phyloP scores from a whole-genome alignment of 768 basidiomycete species.

The Agrocybe pediades region DNA sequence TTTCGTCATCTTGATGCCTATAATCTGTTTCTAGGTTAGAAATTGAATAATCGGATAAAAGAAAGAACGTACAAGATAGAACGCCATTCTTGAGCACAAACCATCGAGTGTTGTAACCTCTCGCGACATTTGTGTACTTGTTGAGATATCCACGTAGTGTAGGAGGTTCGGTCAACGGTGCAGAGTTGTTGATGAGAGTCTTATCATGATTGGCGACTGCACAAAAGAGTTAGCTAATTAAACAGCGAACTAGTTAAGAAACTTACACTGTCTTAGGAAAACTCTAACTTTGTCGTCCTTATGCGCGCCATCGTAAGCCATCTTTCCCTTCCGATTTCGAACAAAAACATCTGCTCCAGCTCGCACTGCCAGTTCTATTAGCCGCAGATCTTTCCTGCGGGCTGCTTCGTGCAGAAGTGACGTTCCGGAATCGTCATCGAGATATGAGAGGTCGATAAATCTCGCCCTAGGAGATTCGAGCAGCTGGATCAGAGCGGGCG shows the following conservation, averaged over 20 bases:
- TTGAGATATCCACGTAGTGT: constrained; percentile 77
- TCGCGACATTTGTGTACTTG: constrained; percentile 92
- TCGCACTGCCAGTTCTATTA: constrained; percentile 83
- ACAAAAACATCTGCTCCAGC: constrained; percentile 91
- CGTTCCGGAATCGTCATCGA: constrained; percentile 77
- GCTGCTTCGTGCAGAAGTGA: constrained; percentile 89
- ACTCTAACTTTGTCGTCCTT: constrained; percentile 83
- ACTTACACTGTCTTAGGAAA: constrained; percentile 83
- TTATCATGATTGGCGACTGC: constrained; percentile 82
- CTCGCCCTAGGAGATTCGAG: constrained; percentile 69
- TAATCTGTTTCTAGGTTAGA: constrained; percentile 55
- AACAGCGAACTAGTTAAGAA: not conserved
- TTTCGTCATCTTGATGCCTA: constrained; percentile 89
- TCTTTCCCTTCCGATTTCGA: constrained; percentile 72
- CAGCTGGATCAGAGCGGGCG: constrained; percentile 50
- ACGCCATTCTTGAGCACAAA: constrained; percentile 87
- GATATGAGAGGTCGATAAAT: constrained; percentile 75
- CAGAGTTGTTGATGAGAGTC: constrained; percentile 55
- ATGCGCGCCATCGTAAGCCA: constrained; percentile 65
- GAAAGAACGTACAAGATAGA: constrained; percentile 67
- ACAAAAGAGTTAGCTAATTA: not conserved
- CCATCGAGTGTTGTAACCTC: constrained; percentile 89
- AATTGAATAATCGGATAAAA: not conserved
- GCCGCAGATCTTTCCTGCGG: constrained; percentile 71
- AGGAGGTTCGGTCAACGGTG: constrained; percentile 52